Base-by-base conservation (phyloP, 2,329 filamentous ascomycete genomes). In the Cladophialophora carrionii region DNA sequence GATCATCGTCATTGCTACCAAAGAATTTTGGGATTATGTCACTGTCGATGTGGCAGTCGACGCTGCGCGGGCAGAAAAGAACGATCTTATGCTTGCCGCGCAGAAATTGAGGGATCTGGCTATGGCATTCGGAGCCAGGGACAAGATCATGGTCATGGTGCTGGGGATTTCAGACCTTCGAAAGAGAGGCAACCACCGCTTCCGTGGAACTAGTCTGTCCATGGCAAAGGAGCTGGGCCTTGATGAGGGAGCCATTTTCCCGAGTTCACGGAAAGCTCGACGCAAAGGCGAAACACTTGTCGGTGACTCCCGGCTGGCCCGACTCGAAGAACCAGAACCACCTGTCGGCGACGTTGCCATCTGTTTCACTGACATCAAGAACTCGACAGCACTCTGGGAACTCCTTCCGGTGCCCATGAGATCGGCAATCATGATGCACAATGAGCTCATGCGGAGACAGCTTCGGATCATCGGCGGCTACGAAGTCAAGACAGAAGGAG, bases 131-230 rank as follows among this genome's bases (percentile, higher is more conserved):
- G 95, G 95, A 60, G 91, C 94, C 12, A 93, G 88, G 1, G 90
- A 89, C 74, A 99, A 99, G 80, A 91, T 98, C 69, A 98, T 98
- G 93, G 92, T 99, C 52, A 98, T 98, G 94, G 91, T 99, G 82
- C 88, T 99, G 61, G 94, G 93, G 62, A 90, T 99, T 43, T 89
- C 90, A 62, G 93, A 98, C 74, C 81, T 99, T 61, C 94, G 96
- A 79, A 90, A 91, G 74, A 87, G 92, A 63, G 90, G 96, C 75
- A 86, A 90, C 69, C 90, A 89, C 60, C 77, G 88, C 78, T 80
- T 90, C 76, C 85, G 91, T 62, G 91, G 91, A 48, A 88, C 92
- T 73, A 96, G 90, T 79, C 89, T 96, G 84, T 92, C 91, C 14
- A 86, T 96, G 78, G 91, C 91, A 59, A 90, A 91, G 0, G 89